Conservation (phyloP, 352 stramenopile genomes). For the Pythium vanterpoolii region DNA sequence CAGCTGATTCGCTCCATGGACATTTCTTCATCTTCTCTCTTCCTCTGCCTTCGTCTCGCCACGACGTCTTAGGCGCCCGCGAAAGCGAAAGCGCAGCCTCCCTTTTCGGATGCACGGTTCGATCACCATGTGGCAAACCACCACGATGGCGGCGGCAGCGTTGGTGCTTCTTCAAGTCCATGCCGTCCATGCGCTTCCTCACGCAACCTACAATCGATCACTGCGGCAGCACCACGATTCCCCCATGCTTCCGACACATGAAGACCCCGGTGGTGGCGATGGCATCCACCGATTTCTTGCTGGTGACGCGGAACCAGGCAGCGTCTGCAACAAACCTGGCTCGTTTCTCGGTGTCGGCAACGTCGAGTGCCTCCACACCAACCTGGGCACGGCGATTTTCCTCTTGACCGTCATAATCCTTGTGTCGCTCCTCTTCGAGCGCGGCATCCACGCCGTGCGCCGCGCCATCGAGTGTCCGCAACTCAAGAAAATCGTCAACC, state of each 20-base stretch:
- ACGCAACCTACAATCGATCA: background rate
- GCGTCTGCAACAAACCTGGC: constrained; percentile 39
- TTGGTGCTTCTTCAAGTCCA: background rate
- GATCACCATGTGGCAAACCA: background rate
- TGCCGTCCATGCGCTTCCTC: background rate
- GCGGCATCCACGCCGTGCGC: constrained; percentile 45
- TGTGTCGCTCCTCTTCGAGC: constrained; percentile 65
- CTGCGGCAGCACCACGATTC: background rate
- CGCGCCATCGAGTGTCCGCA: constrained; percentile 69
- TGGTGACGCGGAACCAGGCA: background rate
- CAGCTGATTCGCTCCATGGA: background rate
- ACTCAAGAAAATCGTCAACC: constrained; percentile 78
- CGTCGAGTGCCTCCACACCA: constrained; percentile 66
- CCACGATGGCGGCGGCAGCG: background rate
- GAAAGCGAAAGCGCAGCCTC: too few relatives aligned
- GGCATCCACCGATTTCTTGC: background rate
- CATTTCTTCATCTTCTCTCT: background rate
- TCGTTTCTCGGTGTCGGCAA: constrained; percentile 85
- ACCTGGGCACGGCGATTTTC: constrained; percentile 70
- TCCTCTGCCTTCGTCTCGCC: too few relatives aligned
- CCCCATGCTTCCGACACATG: background rate
- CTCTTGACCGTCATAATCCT: constrained; percentile 75
- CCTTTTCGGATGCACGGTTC: background rate
- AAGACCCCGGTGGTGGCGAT: background rate
- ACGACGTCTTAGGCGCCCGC: too few relatives aligned